Percentiles rank a stretch among this genome's conserved stretches.
Evolutionary conservation across 2,329 filamentous ascomycete species (phyloP).

Genomic region (Xylariaceae sp.): DNA sequence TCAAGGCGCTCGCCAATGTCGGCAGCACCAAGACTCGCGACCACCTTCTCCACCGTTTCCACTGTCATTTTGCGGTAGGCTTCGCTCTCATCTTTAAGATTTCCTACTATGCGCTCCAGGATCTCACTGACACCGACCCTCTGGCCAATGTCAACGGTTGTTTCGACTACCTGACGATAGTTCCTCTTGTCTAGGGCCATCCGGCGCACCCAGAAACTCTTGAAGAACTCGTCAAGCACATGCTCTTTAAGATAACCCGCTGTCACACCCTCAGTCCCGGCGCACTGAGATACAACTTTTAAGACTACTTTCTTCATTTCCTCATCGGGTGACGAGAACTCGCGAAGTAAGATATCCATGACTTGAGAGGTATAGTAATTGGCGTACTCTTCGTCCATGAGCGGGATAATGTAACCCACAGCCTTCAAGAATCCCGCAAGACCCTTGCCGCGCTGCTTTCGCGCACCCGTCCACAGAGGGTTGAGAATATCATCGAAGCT

Average conservation of each 20-base stretch:
- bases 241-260: slow-evolving; percentile 92
- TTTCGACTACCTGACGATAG: slow-evolving; percentile 96
- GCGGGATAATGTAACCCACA: slow-evolving; percentile 93
- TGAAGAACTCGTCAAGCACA: slow-evolving; percentile 94
- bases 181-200: slow-evolving; percentile 98
- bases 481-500: slow-evolving; percentile 98
- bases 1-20: slow-evolving; percentile 91
- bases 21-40: slow-evolving; percentile 86
- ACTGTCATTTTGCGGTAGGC: slow-evolving; percentile 99
- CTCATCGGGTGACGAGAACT: slow-evolving; percentile 95
- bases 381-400: slow-evolving; percentile 99
- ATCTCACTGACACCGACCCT: slow-evolving; percentile 98
- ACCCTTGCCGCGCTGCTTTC: slow-evolving; percentile 94
- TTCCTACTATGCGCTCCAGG: slow-evolving; percentile 84
- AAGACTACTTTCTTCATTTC: slow-evolving; percentile 99
- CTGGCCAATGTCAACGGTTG: slow-evolving; percentile 91
- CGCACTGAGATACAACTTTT: slow-evolving; percentile 94
- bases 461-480: slow-evolving; percentile 90
- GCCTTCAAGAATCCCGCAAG: slow-evolving; percentile 94
- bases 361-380: slow-evolving; percentile 99
- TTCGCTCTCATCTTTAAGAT: slow-evolving; percentile 97
- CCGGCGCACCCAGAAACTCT: slow-evolving; percentile 94
- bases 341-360: slow-evolving; percentile 94
- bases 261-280: slow-evolving; percentile 90
- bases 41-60: slow-evolving; percentile 94